Base-by-base conservation (phyloP, 768 basidiomycete species). In the Boletus barrowsii region DNA sequence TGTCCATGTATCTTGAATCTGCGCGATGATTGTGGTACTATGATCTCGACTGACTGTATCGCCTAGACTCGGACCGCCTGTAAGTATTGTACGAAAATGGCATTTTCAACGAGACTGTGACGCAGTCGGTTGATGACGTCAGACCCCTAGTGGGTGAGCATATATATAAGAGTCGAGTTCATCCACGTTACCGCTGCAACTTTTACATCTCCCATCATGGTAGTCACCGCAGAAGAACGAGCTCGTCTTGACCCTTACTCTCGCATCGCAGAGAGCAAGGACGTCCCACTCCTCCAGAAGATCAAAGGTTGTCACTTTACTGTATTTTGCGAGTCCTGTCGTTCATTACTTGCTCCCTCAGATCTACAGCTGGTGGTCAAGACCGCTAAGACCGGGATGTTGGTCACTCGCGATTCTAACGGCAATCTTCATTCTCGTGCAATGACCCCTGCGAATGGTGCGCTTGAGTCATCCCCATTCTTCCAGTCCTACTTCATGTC, bases 391-490 rank as follows among this genome's bases (percentile, higher is more conserved):
- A 83, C 80, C 0, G 88, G 86, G 49, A 90, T 93, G 86, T 72
- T 94, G 18, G 88, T 88, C 10, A 90, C 89, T 14, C 84, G 87
- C 36, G 78, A 83, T 17, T 64, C 77, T 14, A 75, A 82, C 51
- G 90, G 90, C 1, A 73, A 80, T 41, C 69, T 95, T 20, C 92
- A 94, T 68, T 83, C 90, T 9, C 81, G 92, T 52, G 86, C 86
- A 24, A 94, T 95, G 93, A 76, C 79, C 15, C 87, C 87, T 18
- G 76, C 81, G n/a, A 74, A 78, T 37, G 81, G 88, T 89, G 60
- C 41, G 83, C 68, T 46, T 3, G 20, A 30, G 2, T 26, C 13
- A 3, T 13, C 20, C 14, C 26, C 30, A 1, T 15, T 20, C 37
- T 18, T 48, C 17, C 45, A 35, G 3, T 42, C 29, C 22, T 9